Percentiles rank a stretch among this genome's conserved stretches.
phyloP scores from a whole-genome alignment of 768 basidiomycete species.

The Lactarius psammicola region DNA sequence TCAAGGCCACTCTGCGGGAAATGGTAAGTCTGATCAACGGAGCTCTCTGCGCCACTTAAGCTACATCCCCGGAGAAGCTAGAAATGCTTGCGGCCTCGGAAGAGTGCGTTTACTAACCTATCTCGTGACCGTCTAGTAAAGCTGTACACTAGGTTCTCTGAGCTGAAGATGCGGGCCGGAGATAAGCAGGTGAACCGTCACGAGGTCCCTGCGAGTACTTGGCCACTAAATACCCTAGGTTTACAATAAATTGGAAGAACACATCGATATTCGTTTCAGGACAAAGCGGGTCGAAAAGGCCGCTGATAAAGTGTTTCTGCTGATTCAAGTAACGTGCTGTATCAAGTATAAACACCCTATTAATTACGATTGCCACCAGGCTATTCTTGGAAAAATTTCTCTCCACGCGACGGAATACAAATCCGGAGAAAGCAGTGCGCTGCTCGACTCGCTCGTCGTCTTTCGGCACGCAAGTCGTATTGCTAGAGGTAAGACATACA shows the following conservation, averaged over 20 bases:
- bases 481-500: conserved; percentile 54
- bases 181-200: conserved; percentile 61
- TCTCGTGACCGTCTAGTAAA: neutral
- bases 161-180: conserved; percentile 65
- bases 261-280: conserved; percentile 78
- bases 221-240: conserved; percentile 34
- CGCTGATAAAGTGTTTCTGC: conserved; percentile 73
- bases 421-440: conserved; percentile 65
- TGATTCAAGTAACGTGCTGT: conserved; percentile 60
- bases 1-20: conserved; percentile 56
- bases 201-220: neutral
- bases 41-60: neutral
- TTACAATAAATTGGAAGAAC: conserved; percentile 65
- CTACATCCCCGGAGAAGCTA: conserved; percentile 23
- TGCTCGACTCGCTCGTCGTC: conserved; percentile 64
- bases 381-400: conserved; percentile 68
- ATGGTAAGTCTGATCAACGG: conserved; percentile 46
- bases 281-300: conserved; percentile 68
- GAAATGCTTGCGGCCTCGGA: conserved; percentile 26
- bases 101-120: conserved; percentile 32
- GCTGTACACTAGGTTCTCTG: conserved; percentile 51
- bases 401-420: conserved; percentile 69
- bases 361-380: conserved; percentile 43
- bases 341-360: conserved; percentile 1
- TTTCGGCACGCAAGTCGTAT: conserved; percentile 79